Evolutionary conservation across 208 protist genomes (phyloP).

Genomic region (Entamoeba nuttalli): DNA sequence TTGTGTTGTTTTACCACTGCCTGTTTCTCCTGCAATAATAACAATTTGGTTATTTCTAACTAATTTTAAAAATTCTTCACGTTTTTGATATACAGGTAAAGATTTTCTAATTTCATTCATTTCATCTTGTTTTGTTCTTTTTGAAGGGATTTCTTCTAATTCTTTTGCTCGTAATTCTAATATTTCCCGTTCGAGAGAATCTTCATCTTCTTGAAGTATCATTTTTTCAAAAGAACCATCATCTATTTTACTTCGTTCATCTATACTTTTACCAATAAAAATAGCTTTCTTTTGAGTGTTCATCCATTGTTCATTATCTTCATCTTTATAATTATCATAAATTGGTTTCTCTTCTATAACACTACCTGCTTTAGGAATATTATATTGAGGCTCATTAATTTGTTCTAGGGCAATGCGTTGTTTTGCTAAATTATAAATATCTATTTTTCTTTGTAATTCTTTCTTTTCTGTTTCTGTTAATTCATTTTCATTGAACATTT

Average conservation of each 20-base stretch:
- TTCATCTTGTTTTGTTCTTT: background rate
- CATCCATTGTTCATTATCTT: background rate
- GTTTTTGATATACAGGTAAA: background rate
- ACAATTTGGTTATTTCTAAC: constrained; percentile 21
- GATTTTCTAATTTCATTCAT: background rate
- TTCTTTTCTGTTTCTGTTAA: background rate
- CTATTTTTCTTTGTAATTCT: background rate
- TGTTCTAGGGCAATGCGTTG: background rate
- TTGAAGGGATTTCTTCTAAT: background rate
- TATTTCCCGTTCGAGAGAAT: background rate
- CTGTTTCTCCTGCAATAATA: constrained; percentile 47
- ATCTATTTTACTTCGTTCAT: background rate
- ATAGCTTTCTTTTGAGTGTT: background rate
- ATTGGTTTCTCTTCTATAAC: background rate
- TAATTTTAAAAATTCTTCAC: background rate
- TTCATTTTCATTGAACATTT: background rate
- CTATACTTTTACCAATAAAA: background rate
- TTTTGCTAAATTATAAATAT: background rate
- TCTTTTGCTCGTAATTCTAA: background rate
- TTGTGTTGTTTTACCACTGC: constrained; percentile 73
- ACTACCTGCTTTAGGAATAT: background rate
- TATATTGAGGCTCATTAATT: background rate
- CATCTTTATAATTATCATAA: background rate
- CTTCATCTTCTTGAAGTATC: background rate
- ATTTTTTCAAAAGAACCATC: background rate